Percentiles rank a stretch among this genome's conserved stretches.
phyloP scores from a whole-genome alignment of 371 early-diverging fungal species.

The Mucor mucedo region DNA sequence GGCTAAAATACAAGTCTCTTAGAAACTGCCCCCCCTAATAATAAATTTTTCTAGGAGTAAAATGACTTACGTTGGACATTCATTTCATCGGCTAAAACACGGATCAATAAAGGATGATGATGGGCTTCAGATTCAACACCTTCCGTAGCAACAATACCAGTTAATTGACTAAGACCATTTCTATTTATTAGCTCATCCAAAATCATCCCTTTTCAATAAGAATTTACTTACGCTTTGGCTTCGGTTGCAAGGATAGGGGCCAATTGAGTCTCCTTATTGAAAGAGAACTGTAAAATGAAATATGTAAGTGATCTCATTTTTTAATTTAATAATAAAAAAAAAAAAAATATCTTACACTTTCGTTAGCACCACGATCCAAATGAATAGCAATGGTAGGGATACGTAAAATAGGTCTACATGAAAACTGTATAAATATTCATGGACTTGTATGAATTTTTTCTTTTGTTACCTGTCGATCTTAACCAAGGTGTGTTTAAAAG shows the following conservation, averaged over 20 bases:
- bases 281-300: conserved; percentile 65
- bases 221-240: conserved; percentile 63
- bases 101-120: conserved; percentile 83
- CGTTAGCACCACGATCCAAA: conserved; percentile 82
- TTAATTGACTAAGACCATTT: conserved; percentile 24
- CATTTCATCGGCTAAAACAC: conserved; percentile 78
- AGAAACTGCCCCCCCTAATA: conserved; percentile 3
- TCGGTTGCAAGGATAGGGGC: conserved; percentile 87
- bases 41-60: conserved; percentile 5
- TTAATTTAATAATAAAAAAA: background rate
- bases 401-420: conserved; percentile 77
- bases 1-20: conserved; percentile 36
- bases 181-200: background rate
- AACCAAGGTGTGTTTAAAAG: conserved; percentile 74
- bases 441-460: background rate
- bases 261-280: conserved; percentile 94
- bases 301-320: background rate
- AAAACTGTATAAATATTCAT: background rate
- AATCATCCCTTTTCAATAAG: background rate
- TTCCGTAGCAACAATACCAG: conserved; percentile 35
- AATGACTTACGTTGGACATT: conserved; percentile 61
- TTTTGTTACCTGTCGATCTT: conserved; percentile 66
- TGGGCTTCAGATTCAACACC: conserved; percentile 43
- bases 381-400: conserved; percentile 98
- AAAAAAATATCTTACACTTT: conserved; percentile 50